Percentiles rank a stretch among this genome's conserved stretches.
phyloP scores from a whole-genome alignment of 768 basidiomycete genomes.

The Cystobasidium onofrii region DNA sequence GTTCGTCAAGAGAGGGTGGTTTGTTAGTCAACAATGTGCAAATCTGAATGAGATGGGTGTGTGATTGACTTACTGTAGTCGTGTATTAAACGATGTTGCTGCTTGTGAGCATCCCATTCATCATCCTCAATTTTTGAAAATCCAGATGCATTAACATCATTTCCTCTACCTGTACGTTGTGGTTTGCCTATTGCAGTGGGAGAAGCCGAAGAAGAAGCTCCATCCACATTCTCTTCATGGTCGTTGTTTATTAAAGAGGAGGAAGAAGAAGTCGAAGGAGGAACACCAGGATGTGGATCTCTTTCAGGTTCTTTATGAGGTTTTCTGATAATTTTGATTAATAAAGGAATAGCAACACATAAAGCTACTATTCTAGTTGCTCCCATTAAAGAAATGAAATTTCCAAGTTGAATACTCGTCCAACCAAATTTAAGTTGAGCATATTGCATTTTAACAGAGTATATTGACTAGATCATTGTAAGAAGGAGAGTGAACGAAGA shows the following conservation, averaged over 20 bases:
- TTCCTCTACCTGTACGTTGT: background rate
- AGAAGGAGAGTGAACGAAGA: too few species aligned
- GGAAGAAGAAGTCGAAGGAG: background rate
- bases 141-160: background rate
- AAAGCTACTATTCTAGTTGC: slow-evolving; percentile 36
- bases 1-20: too few species aligned
- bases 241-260: background rate
- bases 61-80: slow-evolving; percentile 8
- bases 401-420: slow-evolving; percentile 35
- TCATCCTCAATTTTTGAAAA: slow-evolving; percentile 36
- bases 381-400: slow-evolving; percentile 38
- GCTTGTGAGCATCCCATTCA: slow-evolving; percentile 25
- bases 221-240: background rate
- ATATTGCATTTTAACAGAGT: slow-evolving; percentile 37
- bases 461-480: background rate
- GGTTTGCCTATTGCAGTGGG: too few species aligned
- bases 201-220: too few species aligned
- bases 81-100: slow-evolving; percentile 13
- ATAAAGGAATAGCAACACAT: slow-evolving; percentile 38
- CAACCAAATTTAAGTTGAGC: slow-evolving; percentile 39
- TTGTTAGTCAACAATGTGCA: too few species aligned
- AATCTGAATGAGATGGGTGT: background rate
- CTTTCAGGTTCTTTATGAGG: background rate
- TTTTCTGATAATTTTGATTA: slow-evolving; percentile 34
- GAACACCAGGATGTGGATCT: slow-evolving; percentile 3